These are phyloP conservation scores for Trapa bicornis DNA, from an alignment of 345 rosid species.

Conservation along the genomic window DNA sequence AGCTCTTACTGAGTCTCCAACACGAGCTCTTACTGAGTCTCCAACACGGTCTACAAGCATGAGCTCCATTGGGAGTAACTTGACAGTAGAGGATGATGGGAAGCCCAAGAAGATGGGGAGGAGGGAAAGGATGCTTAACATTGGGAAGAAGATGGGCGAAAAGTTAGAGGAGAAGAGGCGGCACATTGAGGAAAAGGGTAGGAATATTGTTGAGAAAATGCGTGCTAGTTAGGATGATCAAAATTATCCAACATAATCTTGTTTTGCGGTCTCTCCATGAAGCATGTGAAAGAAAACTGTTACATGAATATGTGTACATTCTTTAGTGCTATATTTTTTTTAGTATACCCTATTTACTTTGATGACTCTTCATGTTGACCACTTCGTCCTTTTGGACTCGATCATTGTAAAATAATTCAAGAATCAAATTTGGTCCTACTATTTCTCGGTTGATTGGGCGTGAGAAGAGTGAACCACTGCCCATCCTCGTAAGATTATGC, in stretches of 20 bases:
- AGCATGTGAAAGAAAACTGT: background rate
- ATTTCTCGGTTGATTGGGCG: too few species aligned
- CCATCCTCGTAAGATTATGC: too few species aligned
- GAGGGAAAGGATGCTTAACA: constrained; percentile 62
- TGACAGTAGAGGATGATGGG: constrained; percentile 35
- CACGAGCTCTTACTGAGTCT: constrained; percentile 5
- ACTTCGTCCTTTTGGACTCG: too few species aligned
- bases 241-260: background rate
- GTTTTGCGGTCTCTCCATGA: background rate
- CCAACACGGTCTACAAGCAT: background rate
- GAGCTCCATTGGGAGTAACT: background rate
- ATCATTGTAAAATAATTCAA: too few species aligned
- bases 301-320: background rate
- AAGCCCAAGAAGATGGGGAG: constrained; percentile 51
- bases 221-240: constrained; percentile 33
- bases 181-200: constrained; percentile 63
- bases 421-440: too few species aligned
- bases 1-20: constrained; percentile 7
- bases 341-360: too few species aligned
- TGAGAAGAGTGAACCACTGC: too few species aligned
- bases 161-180: constrained; percentile 85
- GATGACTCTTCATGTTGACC: too few species aligned
- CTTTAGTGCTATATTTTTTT: too few species aligned
- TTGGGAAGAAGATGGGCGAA: constrained; percentile 85
- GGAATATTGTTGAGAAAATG: constrained; percentile 80